Percentiles rank a stretch among this genome's conserved stretches.
These are phyloP conservation scores for Exophiala sideris DNA, from an alignment of 2,329 filamentous ascomycete species.

Conservation along the genomic window DNA sequence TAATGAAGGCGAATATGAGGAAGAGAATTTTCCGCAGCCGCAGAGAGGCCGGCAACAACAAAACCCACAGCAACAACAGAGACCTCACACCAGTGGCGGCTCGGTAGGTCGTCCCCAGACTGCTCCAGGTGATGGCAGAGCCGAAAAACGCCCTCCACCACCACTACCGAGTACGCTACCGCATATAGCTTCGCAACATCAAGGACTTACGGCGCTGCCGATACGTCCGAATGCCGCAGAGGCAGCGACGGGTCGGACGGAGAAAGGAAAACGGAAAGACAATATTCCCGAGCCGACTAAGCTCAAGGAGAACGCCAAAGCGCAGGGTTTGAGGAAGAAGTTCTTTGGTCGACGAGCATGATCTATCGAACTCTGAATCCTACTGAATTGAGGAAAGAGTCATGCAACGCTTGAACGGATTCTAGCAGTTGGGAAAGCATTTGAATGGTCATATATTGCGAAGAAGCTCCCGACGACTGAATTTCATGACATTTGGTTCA, in stretches of 20 bases:
- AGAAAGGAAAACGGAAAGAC: slow-evolving; percentile 17
- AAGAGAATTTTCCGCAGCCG: not conserved
- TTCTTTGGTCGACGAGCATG: slow-evolving; percentile 22
- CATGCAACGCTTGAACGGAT: no score
- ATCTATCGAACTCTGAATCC: not conserved
- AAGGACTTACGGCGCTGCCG: slow-evolving; percentile 8
- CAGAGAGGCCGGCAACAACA: no score
- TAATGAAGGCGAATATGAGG: slow-evolving; percentile 21
- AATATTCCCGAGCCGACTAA: slow-evolving; percentile 18
- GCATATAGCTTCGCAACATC: slow-evolving; percentile 7
- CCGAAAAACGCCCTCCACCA: not conserved
- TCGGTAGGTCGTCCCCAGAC: slow-evolving; percentile 1
- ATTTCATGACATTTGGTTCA: no score
- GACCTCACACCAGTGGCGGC: slow-evolving; percentile 2
- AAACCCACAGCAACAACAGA: not conserved
- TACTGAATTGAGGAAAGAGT: not conserved
- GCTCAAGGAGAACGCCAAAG: slow-evolving; percentile 15
- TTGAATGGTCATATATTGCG: no score
- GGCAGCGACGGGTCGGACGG: not conserved
- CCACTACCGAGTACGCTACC: slow-evolving; percentile 5
- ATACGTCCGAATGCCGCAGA: slow-evolving; percentile 1
- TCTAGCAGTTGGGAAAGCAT: no score
- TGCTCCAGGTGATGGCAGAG: not conserved
- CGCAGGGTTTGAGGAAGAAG: slow-evolving; percentile 19
- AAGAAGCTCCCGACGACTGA: no score